phyloP scores from a whole-genome alignment of 2,329 filamentous ascomycete species.

The Plenodomus lindquistii region DNA sequence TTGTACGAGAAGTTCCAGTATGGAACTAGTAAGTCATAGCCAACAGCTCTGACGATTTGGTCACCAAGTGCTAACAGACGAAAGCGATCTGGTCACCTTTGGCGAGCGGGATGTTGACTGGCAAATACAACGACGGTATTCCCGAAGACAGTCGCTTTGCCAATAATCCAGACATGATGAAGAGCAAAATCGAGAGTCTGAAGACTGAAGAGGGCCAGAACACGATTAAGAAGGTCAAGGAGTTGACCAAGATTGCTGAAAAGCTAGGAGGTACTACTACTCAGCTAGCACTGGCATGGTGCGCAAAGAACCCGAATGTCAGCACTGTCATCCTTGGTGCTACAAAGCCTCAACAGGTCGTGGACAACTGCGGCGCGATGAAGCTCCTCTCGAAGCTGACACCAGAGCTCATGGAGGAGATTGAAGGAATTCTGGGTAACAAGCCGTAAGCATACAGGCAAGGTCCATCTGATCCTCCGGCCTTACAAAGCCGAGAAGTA shows the following conservation, averaged over 20 bases:
- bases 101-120: conserved; percentile 61
- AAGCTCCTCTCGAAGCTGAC: conserved; percentile 48
- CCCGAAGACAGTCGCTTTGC: conserved; percentile 64
- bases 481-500: too few relatives aligned
- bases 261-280: conserved; percentile 52
- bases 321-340: conserved; percentile 60
- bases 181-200: conserved; percentile 57
- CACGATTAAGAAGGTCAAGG: conserved; percentile 63
- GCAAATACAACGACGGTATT: conserved; percentile 68
- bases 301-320: conserved; percentile 62
- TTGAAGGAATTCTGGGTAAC: conserved; percentile 45
- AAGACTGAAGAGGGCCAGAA: conserved; percentile 55
- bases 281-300: conserved; percentile 63
- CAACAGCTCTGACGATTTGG: conserved; percentile 46
- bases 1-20: conserved; percentile 61
- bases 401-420: conserved; percentile 46
- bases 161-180: conserved; percentile 62
- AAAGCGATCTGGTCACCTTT: conserved; percentile 54
- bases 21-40: conserved; percentile 61
- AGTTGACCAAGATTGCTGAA: conserved; percentile 56
- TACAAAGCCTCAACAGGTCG: conserved; percentile 54
- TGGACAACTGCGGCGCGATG: conserved; percentile 54
- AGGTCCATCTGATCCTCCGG: too few relatives aligned
- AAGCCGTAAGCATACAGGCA: conserved; percentile 46
- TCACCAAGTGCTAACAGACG: neutral